phyloP scores from a whole-genome alignment of 164 flowering plant species.

The Echeveria elegans region DNA sequence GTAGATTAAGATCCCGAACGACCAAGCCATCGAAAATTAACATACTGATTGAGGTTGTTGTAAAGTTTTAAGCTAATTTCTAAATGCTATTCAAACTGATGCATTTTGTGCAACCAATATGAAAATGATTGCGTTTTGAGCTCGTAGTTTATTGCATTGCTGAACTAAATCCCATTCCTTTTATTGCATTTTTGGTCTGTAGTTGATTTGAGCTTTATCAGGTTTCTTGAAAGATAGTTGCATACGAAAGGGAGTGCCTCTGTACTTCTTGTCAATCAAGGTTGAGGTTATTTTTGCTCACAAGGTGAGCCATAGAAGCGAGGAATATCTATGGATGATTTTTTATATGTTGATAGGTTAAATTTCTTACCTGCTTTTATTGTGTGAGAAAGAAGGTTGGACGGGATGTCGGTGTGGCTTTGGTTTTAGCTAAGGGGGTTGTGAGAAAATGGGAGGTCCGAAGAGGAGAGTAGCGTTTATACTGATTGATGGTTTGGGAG shows the following conservation, averaged over 20 bases:
- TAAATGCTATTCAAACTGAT: too few relatives aligned
- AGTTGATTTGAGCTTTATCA: too few relatives aligned
- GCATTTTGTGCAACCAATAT: too few relatives aligned
- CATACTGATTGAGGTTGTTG: too few relatives aligned
- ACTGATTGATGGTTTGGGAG: conserved; percentile 89
- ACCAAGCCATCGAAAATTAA: too few relatives aligned
- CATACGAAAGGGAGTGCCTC: neutral
- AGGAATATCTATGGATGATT: neutral
- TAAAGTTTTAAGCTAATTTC: too few relatives aligned
- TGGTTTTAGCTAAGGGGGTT: neutral
- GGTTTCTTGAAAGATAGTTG: neutral
- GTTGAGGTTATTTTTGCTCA: neutral
- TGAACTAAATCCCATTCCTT: too few relatives aligned
- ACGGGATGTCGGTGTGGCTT: too few relatives aligned
- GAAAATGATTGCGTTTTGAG: neutral
- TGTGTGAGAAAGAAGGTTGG: neutral
- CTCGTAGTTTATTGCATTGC: too few relatives aligned
- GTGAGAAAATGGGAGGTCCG: conserved; percentile 17
- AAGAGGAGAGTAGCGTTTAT: conserved; percentile 82
- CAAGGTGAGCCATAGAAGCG: neutral
- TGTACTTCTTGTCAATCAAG: too few relatives aligned
- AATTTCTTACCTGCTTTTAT: neutral
- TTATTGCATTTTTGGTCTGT: too few relatives aligned
- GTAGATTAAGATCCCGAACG: too few relatives aligned
- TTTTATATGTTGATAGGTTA: neutral